Percentiles rank a stretch among this genome's conserved stretches.
phyloP scores from a whole-genome alignment of 1,284 basidiomycete species.

The Testicularia cyperi region DNA sequence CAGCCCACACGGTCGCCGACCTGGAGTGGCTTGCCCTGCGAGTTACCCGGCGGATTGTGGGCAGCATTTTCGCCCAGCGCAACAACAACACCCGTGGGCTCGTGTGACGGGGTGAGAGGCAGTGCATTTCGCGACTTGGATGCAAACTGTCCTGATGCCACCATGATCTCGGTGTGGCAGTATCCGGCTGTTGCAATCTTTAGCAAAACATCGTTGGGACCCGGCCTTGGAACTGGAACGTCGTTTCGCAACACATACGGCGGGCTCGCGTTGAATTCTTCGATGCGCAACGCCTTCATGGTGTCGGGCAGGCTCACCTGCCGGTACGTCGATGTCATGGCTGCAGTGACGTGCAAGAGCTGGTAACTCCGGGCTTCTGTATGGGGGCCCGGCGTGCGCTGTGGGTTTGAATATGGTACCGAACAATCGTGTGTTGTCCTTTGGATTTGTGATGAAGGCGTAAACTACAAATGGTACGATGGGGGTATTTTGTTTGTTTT shows the following conservation, averaged over 20 bases:
- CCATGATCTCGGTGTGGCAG: slow-evolving; percentile 47
- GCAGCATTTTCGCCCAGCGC: slow-evolving; percentile 8
- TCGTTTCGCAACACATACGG: slow-evolving; percentile 23
- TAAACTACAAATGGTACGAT: too few relatives aligned
- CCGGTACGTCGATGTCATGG: too few relatives aligned
- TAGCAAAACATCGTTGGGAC: slow-evolving; percentile 22
- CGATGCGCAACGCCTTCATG: slow-evolving; percentile 19
- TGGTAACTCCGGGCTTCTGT: too few relatives aligned
- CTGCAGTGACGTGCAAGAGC: too few relatives aligned
- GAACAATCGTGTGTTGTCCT: too few relatives aligned
- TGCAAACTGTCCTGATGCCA: slow-evolving; percentile 30
- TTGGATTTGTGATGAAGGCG: too few relatives aligned
- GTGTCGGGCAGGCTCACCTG: slow-evolving; percentile 9
- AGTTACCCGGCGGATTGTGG: slow-evolving; percentile 3
- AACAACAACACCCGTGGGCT: slow-evolving; percentile 42
- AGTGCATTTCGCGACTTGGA: slow-evolving; percentile 21
- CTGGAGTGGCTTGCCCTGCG: slow-evolving; percentile 13
- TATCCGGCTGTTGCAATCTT: slow-evolving; percentile 38
- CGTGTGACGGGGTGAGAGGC: slow-evolving; percentile 35
- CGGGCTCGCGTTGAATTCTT: slow-evolving; percentile 19
- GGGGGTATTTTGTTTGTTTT: too few relatives aligned
- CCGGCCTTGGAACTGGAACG: slow-evolving; percentile 10
- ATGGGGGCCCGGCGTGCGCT: too few relatives aligned
- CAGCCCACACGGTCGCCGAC: slow-evolving; percentile 47
- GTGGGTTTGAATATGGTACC: too few relatives aligned